Percentiles rank a stretch among this genome's conserved stretches.
Evolutionary conservation across 345 rosid genomes (phyloP).

Genomic region (Populus tremula): DNA sequence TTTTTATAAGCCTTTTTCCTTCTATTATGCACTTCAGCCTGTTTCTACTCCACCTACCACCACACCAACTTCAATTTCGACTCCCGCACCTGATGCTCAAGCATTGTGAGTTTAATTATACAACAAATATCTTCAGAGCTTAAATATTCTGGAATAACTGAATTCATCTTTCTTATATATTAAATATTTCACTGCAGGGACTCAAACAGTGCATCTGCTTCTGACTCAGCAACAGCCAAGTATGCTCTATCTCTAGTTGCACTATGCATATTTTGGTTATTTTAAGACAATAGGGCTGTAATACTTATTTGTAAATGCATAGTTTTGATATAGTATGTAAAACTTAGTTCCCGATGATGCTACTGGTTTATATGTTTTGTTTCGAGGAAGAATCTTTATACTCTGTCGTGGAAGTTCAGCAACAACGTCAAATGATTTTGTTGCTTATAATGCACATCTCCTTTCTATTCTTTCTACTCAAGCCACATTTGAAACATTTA

Average conservation of each 20-base stretch:
- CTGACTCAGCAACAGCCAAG: slow-evolving; percentile 39
- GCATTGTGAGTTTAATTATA: slow-evolving; percentile 44
- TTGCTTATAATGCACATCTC: too few species aligned
- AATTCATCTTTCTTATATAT: slow-evolving; percentile 8
- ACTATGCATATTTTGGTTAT: too few species aligned
- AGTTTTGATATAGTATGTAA: too few species aligned
- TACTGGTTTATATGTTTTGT: too few species aligned
- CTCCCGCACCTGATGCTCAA: slow-evolving; percentile 47
- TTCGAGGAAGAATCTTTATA: too few species aligned
- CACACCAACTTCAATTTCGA: slow-evolving; percentile 22
- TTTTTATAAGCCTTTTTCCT: slow-evolving; percentile 1
- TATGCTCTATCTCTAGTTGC: slow-evolving; percentile 22
- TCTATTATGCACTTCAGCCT: slow-evolving; percentile 43
- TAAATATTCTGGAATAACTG: background rate
- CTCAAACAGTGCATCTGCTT: slow-evolving; percentile 31
- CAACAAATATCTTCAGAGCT: background rate
- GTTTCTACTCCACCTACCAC: slow-evolving; percentile 41
- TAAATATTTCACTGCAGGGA: slow-evolving; percentile 26
- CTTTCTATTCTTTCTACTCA: too few species aligned
- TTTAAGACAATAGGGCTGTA: too few species aligned
- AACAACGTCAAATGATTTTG: too few species aligned
- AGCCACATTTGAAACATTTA: too few species aligned
- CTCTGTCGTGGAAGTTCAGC: too few species aligned
- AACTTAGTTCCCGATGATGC: too few species aligned
- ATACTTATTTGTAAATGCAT: too few species aligned